These are phyloP conservation scores for Emmonsiellopsis sp. DNA, from an alignment of 2,329 filamentous ascomycete genomes.

Conservation along the genomic window DNA sequence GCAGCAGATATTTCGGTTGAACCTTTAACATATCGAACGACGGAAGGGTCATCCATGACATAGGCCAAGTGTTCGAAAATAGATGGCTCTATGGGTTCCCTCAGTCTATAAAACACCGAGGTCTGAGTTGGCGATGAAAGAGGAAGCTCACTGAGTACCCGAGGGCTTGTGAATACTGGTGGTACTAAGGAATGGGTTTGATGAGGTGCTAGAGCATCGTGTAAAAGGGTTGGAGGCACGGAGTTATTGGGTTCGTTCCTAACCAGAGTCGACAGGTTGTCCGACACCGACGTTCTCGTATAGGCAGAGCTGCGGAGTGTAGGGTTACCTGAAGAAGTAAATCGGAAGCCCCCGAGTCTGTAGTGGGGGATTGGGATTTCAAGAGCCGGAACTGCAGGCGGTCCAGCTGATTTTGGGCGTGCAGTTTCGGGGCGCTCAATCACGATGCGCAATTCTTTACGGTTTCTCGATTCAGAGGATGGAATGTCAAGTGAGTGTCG, in stretches of 20 bases:
- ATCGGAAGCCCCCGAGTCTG: conserved; percentile 71
- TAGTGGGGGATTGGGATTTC: conserved; percentile 76
- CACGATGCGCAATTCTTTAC: conserved; percentile 67
- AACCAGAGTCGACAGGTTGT: conserved; percentile 58
- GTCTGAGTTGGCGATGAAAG: conserved; percentile 27
- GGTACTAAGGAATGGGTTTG: conserved; percentile 26
- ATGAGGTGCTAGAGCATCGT: conserved; percentile 24
- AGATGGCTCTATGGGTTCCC: conserved; percentile 52
- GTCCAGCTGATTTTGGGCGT: conserved; percentile 56
- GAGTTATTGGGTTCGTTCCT: conserved; percentile 20
- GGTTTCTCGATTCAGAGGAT: conserved; percentile 32
- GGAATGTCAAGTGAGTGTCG: conserved; percentile 62
- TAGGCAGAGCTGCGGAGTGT: conserved; percentile 74
- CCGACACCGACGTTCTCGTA: conserved; percentile 55
- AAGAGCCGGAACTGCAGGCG: conserved; percentile 48
- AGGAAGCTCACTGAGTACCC: conserved; percentile 22
- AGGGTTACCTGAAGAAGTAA: conserved; percentile 66
- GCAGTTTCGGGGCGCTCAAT: conserved; percentile 63
- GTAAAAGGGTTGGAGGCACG: conserved; percentile 18
- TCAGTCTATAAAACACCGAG: conserved; percentile 39
- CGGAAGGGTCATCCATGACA: conserved; percentile 69
- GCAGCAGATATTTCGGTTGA: conserved; percentile 75
- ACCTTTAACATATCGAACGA: conserved; percentile 70
- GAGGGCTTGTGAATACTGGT: conserved; percentile 27
- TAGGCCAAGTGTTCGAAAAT: conserved; percentile 77